Evolutionary conservation across 2,329 filamentous ascomycete genomes (phyloP).

Genomic region (Sclerotinia spermophila): DNA sequence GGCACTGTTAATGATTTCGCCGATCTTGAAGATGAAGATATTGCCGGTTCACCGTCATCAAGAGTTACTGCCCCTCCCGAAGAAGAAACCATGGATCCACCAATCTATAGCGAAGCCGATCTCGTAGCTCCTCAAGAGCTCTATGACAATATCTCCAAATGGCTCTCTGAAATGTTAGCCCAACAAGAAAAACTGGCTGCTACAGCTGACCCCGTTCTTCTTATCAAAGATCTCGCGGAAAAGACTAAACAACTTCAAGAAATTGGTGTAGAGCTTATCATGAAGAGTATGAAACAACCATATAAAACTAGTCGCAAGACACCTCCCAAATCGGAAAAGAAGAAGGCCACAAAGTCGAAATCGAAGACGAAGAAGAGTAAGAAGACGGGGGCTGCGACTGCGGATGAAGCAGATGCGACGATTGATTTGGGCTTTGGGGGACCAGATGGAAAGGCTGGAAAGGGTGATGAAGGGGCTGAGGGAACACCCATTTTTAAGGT

Average conservation of each 20-base stretch:
- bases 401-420: slow-evolving; percentile 39
- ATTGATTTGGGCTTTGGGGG: slow-evolving; percentile 39
- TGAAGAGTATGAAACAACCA: slow-evolving; percentile 61
- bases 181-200: slow-evolving; percentile 67
- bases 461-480: slow-evolving; percentile 25
- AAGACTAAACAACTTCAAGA: slow-evolving; percentile 70
- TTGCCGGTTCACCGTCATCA: slow-evolving; percentile 25
- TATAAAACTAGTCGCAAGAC: slow-evolving; percentile 31
- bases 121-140: slow-evolving; percentile 60
- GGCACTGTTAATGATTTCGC: slow-evolving; percentile 54
- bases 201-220: slow-evolving; percentile 71
- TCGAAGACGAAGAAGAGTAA: slow-evolving; percentile 39
- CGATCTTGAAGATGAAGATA: slow-evolving; percentile 74
- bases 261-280: slow-evolving; percentile 64
- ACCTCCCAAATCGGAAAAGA: slow-evolving; percentile 38
- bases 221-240: slow-evolving; percentile 65
- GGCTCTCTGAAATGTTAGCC: slow-evolving; percentile 69
- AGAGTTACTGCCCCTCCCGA: slow-evolving; percentile 39
- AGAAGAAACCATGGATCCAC: slow-evolving; percentile 53
- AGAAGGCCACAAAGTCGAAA: slow-evolving; percentile 27
- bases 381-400: slow-evolving; percentile 33
- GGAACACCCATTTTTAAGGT: slow-evolving; percentile 39
- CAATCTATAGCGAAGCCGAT: slow-evolving; percentile 71
- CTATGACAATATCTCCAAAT: slow-evolving; percentile 60
- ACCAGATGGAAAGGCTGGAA: not conserved